phyloP scores from a whole-genome alignment of 805 yeast species.

The Cephaloascus albidus region DNA sequence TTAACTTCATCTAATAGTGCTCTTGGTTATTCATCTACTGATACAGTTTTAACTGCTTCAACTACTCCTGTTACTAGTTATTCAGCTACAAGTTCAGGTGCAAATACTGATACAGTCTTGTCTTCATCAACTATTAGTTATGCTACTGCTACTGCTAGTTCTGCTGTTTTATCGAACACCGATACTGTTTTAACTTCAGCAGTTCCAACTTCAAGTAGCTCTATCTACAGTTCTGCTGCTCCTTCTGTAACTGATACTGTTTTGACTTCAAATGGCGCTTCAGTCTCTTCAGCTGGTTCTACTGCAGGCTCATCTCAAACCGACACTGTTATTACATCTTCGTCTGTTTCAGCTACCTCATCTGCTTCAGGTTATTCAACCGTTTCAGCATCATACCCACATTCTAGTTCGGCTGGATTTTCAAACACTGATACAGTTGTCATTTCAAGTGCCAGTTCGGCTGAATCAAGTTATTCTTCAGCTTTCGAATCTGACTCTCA shows the following conservation, averaged over 20 bases:
- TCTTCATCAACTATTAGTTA: slow-evolving; percentile 7
- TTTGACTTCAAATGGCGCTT: not conserved
- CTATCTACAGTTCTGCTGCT: not conserved
- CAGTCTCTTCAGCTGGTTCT: not conserved
- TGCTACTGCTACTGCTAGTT: slow-evolving; percentile 2
- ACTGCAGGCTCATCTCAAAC: not conserved
- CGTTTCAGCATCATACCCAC: not conserved
- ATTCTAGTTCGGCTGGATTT: not conserved
- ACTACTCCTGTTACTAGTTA: slow-evolving; percentile 2
- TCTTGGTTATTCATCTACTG: not conserved
- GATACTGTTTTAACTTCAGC: not conserved
- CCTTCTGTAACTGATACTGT: slow-evolving; percentile 2
- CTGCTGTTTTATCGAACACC: not conserved
- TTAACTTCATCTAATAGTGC: not conserved
- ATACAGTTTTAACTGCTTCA: not conserved
- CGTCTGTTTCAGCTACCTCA: not conserved
- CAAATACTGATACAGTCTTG: too few species aligned
- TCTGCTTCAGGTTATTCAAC: not conserved
- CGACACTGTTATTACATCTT: not conserved
- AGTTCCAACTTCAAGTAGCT: not conserved
- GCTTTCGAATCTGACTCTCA: not conserved
- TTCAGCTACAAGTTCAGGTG: slow-evolving; percentile 7
- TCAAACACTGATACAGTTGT: not conserved
- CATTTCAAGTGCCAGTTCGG: not conserved
- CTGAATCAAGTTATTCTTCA: not conserved